phyloP scores from a whole-genome alignment of 495 filamentous ascomycete genomes.

The Pseudevernia furfuracea region DNA sequence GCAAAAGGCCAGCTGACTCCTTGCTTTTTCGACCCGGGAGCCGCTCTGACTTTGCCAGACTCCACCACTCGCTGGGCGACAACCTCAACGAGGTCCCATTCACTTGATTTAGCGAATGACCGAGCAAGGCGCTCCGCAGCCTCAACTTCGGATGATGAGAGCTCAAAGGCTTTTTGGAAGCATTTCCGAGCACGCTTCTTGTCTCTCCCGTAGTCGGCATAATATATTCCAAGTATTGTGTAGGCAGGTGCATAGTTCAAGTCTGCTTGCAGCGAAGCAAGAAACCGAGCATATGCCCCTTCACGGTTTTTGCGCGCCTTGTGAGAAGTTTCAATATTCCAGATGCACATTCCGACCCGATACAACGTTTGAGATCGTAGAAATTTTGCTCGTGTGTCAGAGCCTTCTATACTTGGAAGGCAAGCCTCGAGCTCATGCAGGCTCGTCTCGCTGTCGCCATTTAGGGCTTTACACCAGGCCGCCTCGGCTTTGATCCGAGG shows the following conservation, averaged over 20 bases:
- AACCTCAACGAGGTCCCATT: slow-evolving; percentile 94
- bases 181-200: slow-evolving; percentile 75
- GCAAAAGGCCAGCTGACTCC: slow-evolving; percentile 93
- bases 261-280: slow-evolving; percentile 76
- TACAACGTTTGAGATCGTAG: slow-evolving; percentile 78
- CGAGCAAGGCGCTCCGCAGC: slow-evolving; percentile 82
- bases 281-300: slow-evolving; percentile 73
- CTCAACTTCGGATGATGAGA: slow-evolving; percentile 78
- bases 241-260: slow-evolving; percentile 89
- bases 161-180: slow-evolving; percentile 94
- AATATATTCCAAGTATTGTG: slow-evolving; percentile 90
- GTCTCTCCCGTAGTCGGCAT: slow-evolving; percentile 83
- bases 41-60: slow-evolving; percentile 78
- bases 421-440: slow-evolving; percentile 61
- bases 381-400: slow-evolving; percentile 53
- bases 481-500: slow-evolving; percentile 71
- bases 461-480: slow-evolving; percentile 84
- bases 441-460: slow-evolving; percentile 59
- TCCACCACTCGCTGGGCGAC: slow-evolving; percentile 87
- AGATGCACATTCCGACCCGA: slow-evolving; percentile 80
- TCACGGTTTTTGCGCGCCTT: slow-evolving; percentile 65
- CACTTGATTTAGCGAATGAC: slow-evolving; percentile 76
- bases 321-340: slow-evolving; percentile 67
- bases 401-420: slow-evolving; percentile 48
- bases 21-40: slow-evolving; percentile 84